Conservation (phyloP, 2,329 filamentous ascomycete genomes). For the Volutella citrinella region DNA sequence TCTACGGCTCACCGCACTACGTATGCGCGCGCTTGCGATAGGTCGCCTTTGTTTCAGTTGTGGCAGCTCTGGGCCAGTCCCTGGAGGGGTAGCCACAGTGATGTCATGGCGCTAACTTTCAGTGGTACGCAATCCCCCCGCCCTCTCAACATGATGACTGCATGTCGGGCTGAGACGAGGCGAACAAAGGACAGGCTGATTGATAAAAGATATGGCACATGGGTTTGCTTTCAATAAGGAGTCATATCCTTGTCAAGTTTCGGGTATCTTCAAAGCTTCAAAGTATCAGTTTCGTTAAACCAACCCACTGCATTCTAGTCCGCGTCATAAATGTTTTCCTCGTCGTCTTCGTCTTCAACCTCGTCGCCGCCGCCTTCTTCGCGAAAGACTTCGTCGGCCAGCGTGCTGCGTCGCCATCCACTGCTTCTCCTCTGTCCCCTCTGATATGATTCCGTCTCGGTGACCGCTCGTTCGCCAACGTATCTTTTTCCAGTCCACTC, state of each 20-base stretch:
- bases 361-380: constrained; percentile 25
- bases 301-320: constrained; percentile 8
- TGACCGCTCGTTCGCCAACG: constrained; percentile 57
- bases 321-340: constrained; percentile 12
- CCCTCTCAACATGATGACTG: too few relatives aligned
- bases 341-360: constrained; percentile 21
- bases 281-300: background rate
- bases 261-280: constrained; percentile 21
- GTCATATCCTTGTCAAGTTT: too few relatives aligned
- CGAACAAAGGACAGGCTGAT: too few relatives aligned
- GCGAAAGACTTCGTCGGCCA: constrained; percentile 33
- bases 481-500: constrained; percentile 49
- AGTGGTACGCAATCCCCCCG: constrained; percentile 12
- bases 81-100: constrained; percentile 32
- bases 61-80: constrained; percentile 7
- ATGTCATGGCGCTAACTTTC: constrained; percentile 30
- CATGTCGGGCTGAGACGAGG: too few relatives aligned
- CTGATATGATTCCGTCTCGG: constrained; percentile 49
- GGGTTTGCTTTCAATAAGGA: too few relatives aligned
- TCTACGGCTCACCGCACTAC: too few relatives aligned
- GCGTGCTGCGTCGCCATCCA: constrained; percentile 29
- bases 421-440: constrained; percentile 36
- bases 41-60: constrained; percentile 20
- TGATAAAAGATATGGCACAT: too few relatives aligned
- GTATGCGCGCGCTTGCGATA: constrained; percentile 24